Base-by-base conservation (phyloP, 305 asterid species). In the Fraxinus sp. region DNA sequence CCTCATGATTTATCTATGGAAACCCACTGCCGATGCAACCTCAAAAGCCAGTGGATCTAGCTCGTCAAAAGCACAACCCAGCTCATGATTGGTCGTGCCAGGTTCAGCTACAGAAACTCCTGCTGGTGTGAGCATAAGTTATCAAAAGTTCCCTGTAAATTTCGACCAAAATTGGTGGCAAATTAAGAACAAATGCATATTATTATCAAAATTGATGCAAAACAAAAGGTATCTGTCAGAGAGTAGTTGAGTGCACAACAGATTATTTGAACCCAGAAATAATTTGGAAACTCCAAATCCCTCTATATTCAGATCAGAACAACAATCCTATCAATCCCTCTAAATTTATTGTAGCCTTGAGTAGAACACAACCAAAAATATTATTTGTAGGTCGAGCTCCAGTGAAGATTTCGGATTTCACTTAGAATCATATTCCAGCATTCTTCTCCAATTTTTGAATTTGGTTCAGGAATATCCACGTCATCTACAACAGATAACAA, bases 381-480 rank as follows among this genome's bases (percentile, higher is more conserved):
- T 90, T 90, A 88, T 88, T 88, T 72, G 10, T 49, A 85, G 62
- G 78, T 85, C 79, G 77, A 62, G 73, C 74, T 79, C 70, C 80
- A 18, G 59, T 13, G 32, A 68, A 33, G 30, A 37, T 75, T 62
- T 26, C 81, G 79, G 59, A 82, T 18, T 49, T 39, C 24, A 0
- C 68, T 16, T 57, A 7, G 77, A 77, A 74, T 87, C 85, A 94
- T 83, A 94, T 78, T 37, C 97, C 96, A 5, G 84, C 1, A 8
- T 86, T 9, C 82, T 88, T 90, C 92, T 95, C 81, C 7, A 90
- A 30, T 78, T 93, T 91, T 89, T 91, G 91, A 85, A 95, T 90
- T 87, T 93, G 97, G 88, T 90, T 92, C 78, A 92, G 89, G 92
- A 89, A 93, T 80, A 95, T 94, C 97, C 97, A 93, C 33, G 98